phyloP scores from a whole-genome alignment of 768 basidiomycete species.

The Leccinum rimulosum region DNA sequence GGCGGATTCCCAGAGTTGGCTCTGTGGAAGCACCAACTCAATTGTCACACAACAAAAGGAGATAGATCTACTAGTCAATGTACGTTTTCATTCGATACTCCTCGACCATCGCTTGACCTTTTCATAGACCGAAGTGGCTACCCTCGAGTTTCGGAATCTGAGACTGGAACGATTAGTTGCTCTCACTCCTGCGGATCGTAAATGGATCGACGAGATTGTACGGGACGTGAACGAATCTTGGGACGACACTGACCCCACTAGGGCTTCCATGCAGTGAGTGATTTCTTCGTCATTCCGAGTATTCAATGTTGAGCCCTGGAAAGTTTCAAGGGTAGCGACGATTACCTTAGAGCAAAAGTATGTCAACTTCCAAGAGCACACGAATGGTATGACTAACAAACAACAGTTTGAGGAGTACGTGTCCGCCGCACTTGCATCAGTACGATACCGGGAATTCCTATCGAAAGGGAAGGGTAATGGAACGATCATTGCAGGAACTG shows the following conservation, averaged over 20 bases:
- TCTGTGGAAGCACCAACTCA: slow-evolving; percentile 93
- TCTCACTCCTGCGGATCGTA: slow-evolving; percentile 89
- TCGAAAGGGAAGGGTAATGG: slow-evolving; percentile 61
- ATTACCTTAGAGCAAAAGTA: slow-evolving; percentile 87
- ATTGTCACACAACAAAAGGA: slow-evolving; percentile 94
- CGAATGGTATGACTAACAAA: not conserved
- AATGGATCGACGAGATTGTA: slow-evolving; percentile 97
- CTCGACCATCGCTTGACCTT: not conserved
- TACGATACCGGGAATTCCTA: slow-evolving; percentile 89
- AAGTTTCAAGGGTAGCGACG: slow-evolving; percentile 94
- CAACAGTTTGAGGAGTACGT: slow-evolving; percentile 88
- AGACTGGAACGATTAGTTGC: slow-evolving; percentile 73
- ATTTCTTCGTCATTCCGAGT: not conserved
- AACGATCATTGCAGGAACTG: slow-evolving; percentile 65
- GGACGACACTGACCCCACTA: slow-evolving; percentile 60
- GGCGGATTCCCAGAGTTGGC: slow-evolving; percentile 75
- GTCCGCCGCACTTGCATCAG: slow-evolving; percentile 77
- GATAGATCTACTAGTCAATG: slow-evolving; percentile 88
- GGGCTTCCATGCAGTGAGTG: slow-evolving; percentile 64
- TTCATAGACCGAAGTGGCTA: slow-evolving; percentile 76
- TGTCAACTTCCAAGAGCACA: slow-evolving; percentile 2
- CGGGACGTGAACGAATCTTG: slow-evolving; percentile 82
- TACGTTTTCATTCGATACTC: slow-evolving; percentile 25
- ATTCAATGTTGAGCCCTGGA: slow-evolving; percentile 3
- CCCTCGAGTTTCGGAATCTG: slow-evolving; percentile 84